phyloP scores from a whole-genome alignment of 2,329 filamentous ascomycete genomes.

The Epichloe coenophiala region DNA sequence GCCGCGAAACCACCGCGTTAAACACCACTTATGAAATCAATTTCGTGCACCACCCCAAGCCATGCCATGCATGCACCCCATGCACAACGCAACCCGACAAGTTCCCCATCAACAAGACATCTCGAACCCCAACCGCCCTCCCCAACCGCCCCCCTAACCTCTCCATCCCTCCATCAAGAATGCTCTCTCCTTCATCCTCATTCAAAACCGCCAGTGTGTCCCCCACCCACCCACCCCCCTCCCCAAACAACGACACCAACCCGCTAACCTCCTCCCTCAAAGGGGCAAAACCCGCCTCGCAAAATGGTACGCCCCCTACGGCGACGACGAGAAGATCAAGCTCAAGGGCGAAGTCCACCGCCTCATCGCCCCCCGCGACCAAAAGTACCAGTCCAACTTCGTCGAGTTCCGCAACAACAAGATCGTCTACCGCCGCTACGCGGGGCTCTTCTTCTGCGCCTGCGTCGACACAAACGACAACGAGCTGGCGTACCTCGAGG shows the following conservation, averaged over 20 bases:
- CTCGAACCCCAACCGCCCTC: neutral
- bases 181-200: conserved; percentile 82
- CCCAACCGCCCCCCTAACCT: too few species aligned
- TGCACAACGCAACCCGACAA: too few species aligned
- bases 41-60: too few species aligned
- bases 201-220: conserved; percentile 18
- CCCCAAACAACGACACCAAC: too few species aligned
- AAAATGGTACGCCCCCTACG: conserved; percentile 98
- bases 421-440: conserved; percentile 94
- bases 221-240: too few species aligned
- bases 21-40: too few species aligned
- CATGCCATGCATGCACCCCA: too few species aligned
- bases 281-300: conserved; percentile 97
- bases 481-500: conserved; percentile 90
- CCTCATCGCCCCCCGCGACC: conserved; percentile 90
- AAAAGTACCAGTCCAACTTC: conserved; percentile 99
- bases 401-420: conserved; percentile 93
- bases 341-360: conserved; percentile 98
- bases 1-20: too few species aligned
- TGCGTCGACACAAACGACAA: conserved; percentile 99
- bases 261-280: too few species aligned
- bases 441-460: conserved; percentile 96
- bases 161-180: conserved; percentile 13
- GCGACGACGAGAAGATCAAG: conserved; percentile 97
- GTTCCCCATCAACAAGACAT: too few species aligned